Evolutionary conservation across 2,329 filamentous ascomycete species (phyloP).

Genomic region (Huntiella savannae): DNA sequence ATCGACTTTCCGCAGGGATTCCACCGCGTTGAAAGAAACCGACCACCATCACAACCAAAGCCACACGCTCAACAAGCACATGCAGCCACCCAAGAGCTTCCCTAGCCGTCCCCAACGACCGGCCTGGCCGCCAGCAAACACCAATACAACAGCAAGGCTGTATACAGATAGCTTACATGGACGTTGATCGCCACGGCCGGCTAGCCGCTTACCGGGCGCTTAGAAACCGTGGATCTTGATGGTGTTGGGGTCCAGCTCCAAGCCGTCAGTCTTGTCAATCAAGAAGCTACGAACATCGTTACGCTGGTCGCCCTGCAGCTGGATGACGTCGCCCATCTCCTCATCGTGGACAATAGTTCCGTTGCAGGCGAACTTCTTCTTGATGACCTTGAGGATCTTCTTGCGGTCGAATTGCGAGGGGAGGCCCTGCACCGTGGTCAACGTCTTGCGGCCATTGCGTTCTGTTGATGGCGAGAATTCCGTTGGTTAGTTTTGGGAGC

Average conservation of each 20-base stretch:
- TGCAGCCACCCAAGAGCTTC: too few relatives aligned
- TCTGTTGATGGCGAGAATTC: slow-evolving; percentile 32
- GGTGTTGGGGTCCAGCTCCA: slow-evolving; percentile 86
- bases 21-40: slow-evolving; percentile 1
- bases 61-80: too few relatives aligned
- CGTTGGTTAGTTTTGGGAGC: neutral
- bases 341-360: slow-evolving; percentile 92
- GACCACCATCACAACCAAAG: too few relatives aligned
- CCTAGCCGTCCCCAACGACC: too few relatives aligned
- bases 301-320: slow-evolving; percentile 97
- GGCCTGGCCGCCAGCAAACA: too few relatives aligned
- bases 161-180: too few relatives aligned
- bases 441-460: slow-evolving; percentile 99
- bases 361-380: slow-evolving; percentile 99
- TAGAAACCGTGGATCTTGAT: slow-evolving; percentile 63
- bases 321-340: slow-evolving; percentile 98
- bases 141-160: too few relatives aligned
- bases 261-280: slow-evolving; percentile 82
- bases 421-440: slow-evolving; percentile 98
- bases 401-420: slow-evolving; percentile 98
- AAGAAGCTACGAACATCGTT: slow-evolving; percentile 98
- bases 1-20: neutral
- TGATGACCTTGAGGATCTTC: slow-evolving; percentile 99
- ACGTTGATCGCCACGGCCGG: too few relatives aligned
- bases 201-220: slow-evolving; percentile 13